Percentiles rank a stretch among this genome's conserved stretches.
Conservation (phyloP, 1,284 basidiomycete genomes). For the Pulveroboletus sp. region DNA sequence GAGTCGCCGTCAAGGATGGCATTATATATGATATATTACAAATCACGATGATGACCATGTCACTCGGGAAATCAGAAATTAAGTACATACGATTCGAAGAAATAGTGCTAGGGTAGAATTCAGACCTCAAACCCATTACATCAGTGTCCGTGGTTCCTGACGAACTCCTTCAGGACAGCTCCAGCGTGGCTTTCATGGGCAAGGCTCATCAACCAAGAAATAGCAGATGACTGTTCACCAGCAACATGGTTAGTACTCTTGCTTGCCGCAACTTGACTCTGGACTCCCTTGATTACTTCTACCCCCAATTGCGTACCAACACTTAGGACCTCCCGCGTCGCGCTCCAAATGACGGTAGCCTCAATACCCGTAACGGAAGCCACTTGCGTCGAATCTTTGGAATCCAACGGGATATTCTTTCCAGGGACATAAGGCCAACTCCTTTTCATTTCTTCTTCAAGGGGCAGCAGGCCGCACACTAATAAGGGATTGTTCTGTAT, state of each 20-base stretch:
- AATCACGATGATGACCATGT: neutral
- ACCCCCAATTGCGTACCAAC: conserved; percentile 20
- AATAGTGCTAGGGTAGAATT: neutral
- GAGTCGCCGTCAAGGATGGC: too few species aligned
- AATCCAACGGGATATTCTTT: conserved; percentile 14
- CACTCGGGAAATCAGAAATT: too few species aligned
- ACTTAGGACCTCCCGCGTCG: conserved; percentile 17
- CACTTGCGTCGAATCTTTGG: conserved; percentile 11
- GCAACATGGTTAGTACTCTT: conserved; percentile 10
- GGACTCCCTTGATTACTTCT: conserved; percentile 29
- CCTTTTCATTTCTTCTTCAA: conserved; percentile 53
- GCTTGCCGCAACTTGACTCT: conserved; percentile 8
- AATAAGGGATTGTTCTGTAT: conserved; percentile 47
- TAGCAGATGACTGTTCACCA: conserved; percentile 21
- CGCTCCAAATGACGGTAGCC: conserved; percentile 17
- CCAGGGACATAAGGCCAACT: conserved; percentile 45
- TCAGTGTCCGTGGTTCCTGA: neutral
- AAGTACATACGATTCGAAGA: neutral
- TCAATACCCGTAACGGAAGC: neutral
- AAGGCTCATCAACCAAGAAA: conserved; percentile 29
- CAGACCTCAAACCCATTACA: too few species aligned
- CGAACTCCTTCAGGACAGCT: conserved; percentile 26
- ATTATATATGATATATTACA: neutral
- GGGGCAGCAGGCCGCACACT: conserved; percentile 45
- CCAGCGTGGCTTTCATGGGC: conserved; percentile 29